Evolutionary conservation across 192 early-diverging fungal genomes (phyloP), one percentile per base, ranked within the genome.

Genomic region (Cladochytrium replicatum): DNA sequence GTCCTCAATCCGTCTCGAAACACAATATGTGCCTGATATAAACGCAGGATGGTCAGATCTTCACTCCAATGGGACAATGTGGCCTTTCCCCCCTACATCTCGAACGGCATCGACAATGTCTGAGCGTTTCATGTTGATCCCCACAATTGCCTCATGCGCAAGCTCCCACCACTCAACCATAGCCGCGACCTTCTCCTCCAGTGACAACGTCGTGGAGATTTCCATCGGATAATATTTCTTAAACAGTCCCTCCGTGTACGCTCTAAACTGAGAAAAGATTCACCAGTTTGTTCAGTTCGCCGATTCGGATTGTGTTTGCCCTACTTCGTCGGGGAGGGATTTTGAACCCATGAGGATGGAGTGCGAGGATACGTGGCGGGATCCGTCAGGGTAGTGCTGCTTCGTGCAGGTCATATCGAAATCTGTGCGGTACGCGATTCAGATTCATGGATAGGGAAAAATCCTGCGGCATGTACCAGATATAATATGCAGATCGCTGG

Each of bases 191-290:
- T 85, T 86, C 40, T 81, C 72, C 26, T 75, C 65, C 29, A 50
- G 41, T 32, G 70, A 50, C 29, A 83, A 27, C 0, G 30, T 48
- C 17, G 59, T 55, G 11, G 61, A 52, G 15, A 87, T 72, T 54
- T 87, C 85, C 31, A 87, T 80, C 3, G 84, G 82, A 54, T 83
- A 84, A 57, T 79, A 87, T n/a, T 74, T 72, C 23, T 77, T 58
- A 50, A 67, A 75, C 7, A 84, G 54, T 9, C 34, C 58, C 2
- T 74, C 49, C 1, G 66, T 58, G 46, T 67, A 54, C 11, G 21
- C 43, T 23, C 63, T 71, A 54, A 69, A 81, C 74, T 80, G 23
- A 3, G 6, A 23, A 46, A 29, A 41, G 11, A 4, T 42, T 22
- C 25, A 21, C 23, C 17, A 22, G 32, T 24, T 6, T 30, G 15